These are phyloP conservation scores for Helenozyma baotianmanensis DNA, from an alignment of 805 yeast species.

Conservation along the genomic window DNA sequence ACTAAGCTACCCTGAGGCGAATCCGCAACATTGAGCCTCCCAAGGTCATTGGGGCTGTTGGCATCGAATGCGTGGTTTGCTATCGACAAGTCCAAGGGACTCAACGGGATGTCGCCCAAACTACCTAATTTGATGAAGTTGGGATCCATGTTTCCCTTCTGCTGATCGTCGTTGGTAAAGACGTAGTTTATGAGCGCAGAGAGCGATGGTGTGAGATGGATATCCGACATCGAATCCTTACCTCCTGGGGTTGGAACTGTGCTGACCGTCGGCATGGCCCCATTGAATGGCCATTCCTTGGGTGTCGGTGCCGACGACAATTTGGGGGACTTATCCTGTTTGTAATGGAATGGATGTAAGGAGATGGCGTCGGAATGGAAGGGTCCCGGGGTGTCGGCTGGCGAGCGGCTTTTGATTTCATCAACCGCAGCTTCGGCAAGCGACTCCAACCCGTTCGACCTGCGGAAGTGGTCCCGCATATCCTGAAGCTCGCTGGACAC, in stretches of 20 bases:
- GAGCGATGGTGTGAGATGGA: constrained; percentile 33
- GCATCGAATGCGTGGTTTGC: background rate
- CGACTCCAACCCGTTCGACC: constrained; percentile 22
- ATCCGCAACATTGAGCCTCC: too few species aligned
- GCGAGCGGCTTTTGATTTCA: constrained; percentile 14
- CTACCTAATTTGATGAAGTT: too few species aligned
- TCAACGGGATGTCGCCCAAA: constrained; percentile 13
- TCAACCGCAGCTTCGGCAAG: constrained; percentile 34
- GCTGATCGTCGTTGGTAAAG: constrained; percentile 21
- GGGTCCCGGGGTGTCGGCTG: background rate
- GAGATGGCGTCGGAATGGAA: background rate
- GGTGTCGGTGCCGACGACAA: constrained; percentile 3
- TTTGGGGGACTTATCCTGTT: constrained; percentile 2
- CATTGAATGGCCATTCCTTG: constrained; percentile 7
- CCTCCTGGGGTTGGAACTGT: constrained; percentile 2
- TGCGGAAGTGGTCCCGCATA: constrained; percentile 12
- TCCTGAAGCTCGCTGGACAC: constrained; percentile 7
- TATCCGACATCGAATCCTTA: constrained; percentile 13
- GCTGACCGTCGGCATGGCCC: background rate
- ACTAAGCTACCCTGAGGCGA: background rate
- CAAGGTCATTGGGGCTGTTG: background rate
- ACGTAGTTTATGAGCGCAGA: constrained; percentile 35
- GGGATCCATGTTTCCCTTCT: constrained; percentile 2
- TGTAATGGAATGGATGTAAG: constrained; percentile 1
- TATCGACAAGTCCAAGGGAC: constrained; percentile 19